These are phyloP conservation scores for Nyssa sinensis DNA, from an alignment of 148 eudicot genomes.

Conservation along the genomic window DNA sequence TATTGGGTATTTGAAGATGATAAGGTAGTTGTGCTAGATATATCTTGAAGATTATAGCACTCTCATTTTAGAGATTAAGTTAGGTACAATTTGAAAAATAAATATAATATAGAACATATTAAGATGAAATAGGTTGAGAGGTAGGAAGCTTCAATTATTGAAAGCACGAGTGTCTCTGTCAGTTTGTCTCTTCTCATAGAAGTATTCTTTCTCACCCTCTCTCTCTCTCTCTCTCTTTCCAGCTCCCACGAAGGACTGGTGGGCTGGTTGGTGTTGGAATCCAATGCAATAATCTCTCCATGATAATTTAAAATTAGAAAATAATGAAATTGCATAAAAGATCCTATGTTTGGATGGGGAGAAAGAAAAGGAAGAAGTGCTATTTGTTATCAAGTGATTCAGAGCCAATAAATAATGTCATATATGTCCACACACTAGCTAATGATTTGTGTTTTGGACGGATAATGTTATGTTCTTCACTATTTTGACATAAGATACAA, in stretches of 20 bases:
- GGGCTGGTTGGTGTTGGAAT: constrained; percentile 6
- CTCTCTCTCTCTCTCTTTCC: constrained; percentile 5
- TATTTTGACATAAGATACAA: too few species aligned
- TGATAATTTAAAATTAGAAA: background rate
- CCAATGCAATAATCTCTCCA: constrained; percentile 9
- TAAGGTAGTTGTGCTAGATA: background rate
- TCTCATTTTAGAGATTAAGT: background rate
- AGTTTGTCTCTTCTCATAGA: constrained; percentile 7
- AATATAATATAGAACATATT: background rate
- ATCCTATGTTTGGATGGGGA: background rate
- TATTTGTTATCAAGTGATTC: too few species aligned
- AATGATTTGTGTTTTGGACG: too few species aligned
- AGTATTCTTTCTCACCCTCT: background rate
- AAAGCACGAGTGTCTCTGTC: constrained; percentile 13
- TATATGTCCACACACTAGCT: too few species aligned
- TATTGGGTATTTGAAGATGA: background rate
- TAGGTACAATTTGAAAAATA: background rate
- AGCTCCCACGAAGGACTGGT: constrained; percentile 5
- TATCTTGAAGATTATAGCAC: background rate
- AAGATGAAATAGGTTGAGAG: background rate
- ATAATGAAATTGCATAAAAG: background rate
- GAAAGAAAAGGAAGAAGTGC: too few species aligned
- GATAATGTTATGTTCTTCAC: too few species aligned
- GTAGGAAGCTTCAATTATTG: constrained; percentile 12
- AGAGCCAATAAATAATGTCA: too few species aligned